Evolutionary conservation across 2,329 filamentous ascomycete genomes (phyloP), one percentile per base, ranked within the genome.

Genomic region (Didymella exigua): DNA sequence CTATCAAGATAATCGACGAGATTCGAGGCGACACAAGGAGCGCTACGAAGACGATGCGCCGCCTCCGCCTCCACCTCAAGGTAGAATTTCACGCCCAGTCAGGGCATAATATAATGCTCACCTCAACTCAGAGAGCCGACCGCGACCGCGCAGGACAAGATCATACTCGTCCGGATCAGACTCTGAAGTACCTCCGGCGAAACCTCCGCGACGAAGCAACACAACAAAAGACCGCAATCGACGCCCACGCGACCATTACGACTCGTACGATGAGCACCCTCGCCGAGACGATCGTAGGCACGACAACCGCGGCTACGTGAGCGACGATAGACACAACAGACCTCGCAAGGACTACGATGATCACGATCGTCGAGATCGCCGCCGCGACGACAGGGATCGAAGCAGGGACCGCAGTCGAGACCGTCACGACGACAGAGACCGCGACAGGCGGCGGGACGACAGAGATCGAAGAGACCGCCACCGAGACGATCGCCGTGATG

Each of bases 191-290:
- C 57, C 63, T 21, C 63, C 65, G 16, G 36, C 48, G 9, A 56
- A 48, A 37, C 66, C 63, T 23, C 65, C 65, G 14, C 64, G 62
- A 41, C 62, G 65, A 38, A 62, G 59, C 16, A 55, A 56, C 44
- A 57, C 55, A 21, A 44, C 66, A 59, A 29, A 18, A 36, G 18
- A 36, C 16, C 61, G 61, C 26, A 55, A 63, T 10, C 63, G 59
- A n/a, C 49, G 57, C 23, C 42, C 50, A 9, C 61, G 50, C 23
- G 64, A 67, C 18, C 54, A 58, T 1, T 68, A 69, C 54, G 65
- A 69, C 46, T 67, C 63, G 1, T 69, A 69, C 45, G 65, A 69
- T 38, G 67, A 69, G 23, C 59, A 67, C 48, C 62, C 62, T 0
- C 65, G 63, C 29, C 47, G 45, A 18, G 49, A 58, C n/a, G 53